Base-by-base conservation (phyloP, 192 early-diverging fungal genomes). In the Chytriomyces sp. region DNA sequence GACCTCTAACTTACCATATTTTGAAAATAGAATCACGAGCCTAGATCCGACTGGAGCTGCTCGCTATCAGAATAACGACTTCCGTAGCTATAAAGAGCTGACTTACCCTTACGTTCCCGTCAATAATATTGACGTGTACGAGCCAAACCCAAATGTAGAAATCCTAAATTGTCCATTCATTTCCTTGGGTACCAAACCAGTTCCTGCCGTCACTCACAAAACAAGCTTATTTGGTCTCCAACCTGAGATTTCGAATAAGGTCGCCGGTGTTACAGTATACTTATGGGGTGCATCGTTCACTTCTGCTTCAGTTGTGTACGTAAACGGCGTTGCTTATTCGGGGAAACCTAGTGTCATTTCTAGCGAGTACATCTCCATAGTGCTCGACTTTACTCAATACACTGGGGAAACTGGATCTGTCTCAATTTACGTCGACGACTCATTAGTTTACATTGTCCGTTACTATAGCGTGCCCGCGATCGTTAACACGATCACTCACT, bases 81-180 rank as follows among this genome's bases (percentile, higher is more conserved):
- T 55, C 54, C 65, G 65, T 3, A n/a, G 6, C 8, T n/a, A 55
- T 17, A 22, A 55, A 2, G 31, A 68, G 33, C 28, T 68, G 12
- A 37, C 65, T 28, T 55, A 55, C 52, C 65, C 65, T 2, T 68
- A 68, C 65, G 44, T 68, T 7, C 44, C 65, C 22, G 39, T 53
- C 8, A 19, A 31, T 22, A 53, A 36, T 33, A 5, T 55, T 5
- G 19, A 55, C 53, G 19, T 25, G 5, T n/a, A n/a, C n/a, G 22
- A 52, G 14, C 17, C 17, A 65, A 39, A 10, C 0, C 22, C 8
- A 22, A 52, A 56, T 34, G 30, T 55, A 10, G 32, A 53, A 26
- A 36, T 73, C 36, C 32, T 59, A 12, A 74, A 74, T 39, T 74
- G 73, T 44, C 73, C 73, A 22, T 65, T 74, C 39, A 37, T 57